Percentiles rank a stretch among this genome's conserved stretches.
Evolutionary conservation across 1,284 basidiomycete genomes (phyloP).

Genomic region (Ganoderma sp.): DNA sequence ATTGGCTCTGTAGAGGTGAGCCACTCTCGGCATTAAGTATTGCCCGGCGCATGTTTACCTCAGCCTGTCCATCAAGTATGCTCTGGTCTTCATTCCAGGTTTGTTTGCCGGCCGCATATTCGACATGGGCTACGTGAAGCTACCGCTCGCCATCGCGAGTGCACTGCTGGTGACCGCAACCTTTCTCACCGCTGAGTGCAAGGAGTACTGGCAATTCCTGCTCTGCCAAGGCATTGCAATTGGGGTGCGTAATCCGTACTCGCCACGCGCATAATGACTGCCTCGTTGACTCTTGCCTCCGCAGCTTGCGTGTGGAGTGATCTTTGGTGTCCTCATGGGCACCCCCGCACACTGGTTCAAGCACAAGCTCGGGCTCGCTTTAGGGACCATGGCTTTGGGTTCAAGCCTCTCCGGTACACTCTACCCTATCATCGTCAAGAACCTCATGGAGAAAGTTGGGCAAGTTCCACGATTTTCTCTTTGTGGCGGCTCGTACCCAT

Average conservation of each 20-base stretch:
- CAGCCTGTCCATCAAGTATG: conserved; percentile 40
- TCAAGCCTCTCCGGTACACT: conserved; percentile 52
- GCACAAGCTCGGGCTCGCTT: conserved; percentile 46
- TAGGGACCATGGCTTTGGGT: conserved; percentile 49
- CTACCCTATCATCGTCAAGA: conserved; percentile 50
- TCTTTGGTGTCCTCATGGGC: conserved; percentile 53
- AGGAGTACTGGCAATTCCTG: conserved; percentile 58
- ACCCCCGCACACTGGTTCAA: conserved; percentile 58
- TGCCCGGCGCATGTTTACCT: conserved; percentile 7
- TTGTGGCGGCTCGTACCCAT: background rate
- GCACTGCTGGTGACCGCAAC: conserved; percentile 49
- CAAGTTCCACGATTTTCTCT: conserved; percentile 19
- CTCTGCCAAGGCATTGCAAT: conserved; percentile 54
- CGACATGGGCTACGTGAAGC: conserved; percentile 56
- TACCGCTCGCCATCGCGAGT: conserved; percentile 43
- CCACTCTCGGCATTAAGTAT: background rate
- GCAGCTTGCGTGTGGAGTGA: conserved; percentile 44
- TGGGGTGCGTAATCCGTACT: conserved; percentile 42
- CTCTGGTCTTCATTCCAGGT: conserved; percentile 53
- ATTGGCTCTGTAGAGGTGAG: conserved; percentile 73
- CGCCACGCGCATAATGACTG: background rate
- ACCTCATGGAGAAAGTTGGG: conserved; percentile 47
- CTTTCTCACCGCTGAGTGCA: conserved; percentile 58
- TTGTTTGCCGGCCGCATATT: conserved; percentile 59
- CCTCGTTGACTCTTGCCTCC: too few relatives aligned